phyloP scores from a whole-genome alignment of 306 rosid genomes.

The Ormosia emarginata region DNA sequence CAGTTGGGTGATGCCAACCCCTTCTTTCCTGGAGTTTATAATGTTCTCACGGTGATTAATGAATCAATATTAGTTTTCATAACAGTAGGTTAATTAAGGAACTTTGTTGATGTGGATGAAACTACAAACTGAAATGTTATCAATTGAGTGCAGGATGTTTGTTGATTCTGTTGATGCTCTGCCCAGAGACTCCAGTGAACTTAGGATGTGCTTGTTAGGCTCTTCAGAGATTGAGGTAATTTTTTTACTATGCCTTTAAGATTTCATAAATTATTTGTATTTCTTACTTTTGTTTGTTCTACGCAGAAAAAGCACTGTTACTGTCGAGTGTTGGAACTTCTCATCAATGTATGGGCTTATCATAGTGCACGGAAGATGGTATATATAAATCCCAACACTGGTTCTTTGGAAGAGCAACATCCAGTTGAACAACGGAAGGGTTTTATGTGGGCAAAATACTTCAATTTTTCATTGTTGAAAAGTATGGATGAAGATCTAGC shows the following conservation, averaged over 20 bases:
- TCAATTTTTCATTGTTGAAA: slow-evolving; percentile 61
- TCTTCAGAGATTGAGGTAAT: slow-evolving; percentile 81
- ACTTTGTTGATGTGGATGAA: slow-evolving; percentile 12
- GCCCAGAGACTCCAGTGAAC: slow-evolving; percentile 45
- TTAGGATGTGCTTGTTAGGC: slow-evolving; percentile 55
- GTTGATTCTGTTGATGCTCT: slow-evolving; percentile 80
- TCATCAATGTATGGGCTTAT: slow-evolving; percentile 95
- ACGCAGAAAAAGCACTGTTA: slow-evolving; percentile 77
- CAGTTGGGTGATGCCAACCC: slow-evolving; percentile 99
- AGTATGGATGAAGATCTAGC: slow-evolving; percentile 96
- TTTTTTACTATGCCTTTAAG: slow-evolving; percentile 10
- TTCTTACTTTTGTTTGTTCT: slow-evolving; percentile 17
- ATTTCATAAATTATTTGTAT: slow-evolving; percentile 15
- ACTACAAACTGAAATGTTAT: slow-evolving; percentile 22
- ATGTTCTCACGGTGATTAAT: slow-evolving; percentile 83
- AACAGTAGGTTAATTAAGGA: background rate
- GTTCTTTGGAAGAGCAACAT: slow-evolving; percentile 82
- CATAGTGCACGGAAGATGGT: slow-evolving; percentile 93
- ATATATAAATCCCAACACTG: slow-evolving; percentile 66
- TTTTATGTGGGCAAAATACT: slow-evolving; percentile 84
- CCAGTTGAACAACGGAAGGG: slow-evolving; percentile 65
- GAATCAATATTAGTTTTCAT: slow-evolving; percentile 13
- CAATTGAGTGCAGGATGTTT: slow-evolving; percentile 73
- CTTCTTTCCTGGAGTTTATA: slow-evolving; percentile 81
- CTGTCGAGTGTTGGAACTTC: slow-evolving; percentile 83